phyloP scores from a whole-genome alignment of 2,329 filamentous ascomycete species.

The Verticillium isaacii region DNA sequence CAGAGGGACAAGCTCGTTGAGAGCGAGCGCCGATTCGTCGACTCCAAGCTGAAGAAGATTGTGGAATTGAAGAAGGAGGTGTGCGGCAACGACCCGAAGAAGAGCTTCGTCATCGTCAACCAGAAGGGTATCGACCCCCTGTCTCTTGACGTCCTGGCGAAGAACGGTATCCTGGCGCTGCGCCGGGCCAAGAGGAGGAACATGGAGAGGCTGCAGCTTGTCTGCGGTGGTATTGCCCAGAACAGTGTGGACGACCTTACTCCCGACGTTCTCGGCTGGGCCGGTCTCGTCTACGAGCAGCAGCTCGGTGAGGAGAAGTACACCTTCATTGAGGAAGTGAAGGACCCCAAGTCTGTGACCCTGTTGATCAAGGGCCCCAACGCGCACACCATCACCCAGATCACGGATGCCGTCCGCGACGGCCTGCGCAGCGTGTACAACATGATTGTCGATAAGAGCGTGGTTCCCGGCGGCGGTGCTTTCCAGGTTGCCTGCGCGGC shows the following conservation, averaged over 20 bases:
- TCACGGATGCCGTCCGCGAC: slow-evolving; percentile 93
- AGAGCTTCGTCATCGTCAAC: slow-evolving; percentile 97
- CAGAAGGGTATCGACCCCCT: slow-evolving; percentile 98
- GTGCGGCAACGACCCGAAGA: slow-evolving; percentile 87
- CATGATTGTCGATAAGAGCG: slow-evolving; percentile 96
- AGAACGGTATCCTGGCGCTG: slow-evolving; percentile 95
- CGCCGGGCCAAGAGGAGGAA: slow-evolving; percentile 95
- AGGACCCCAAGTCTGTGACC: slow-evolving; percentile 97
- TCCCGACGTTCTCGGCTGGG: slow-evolving; percentile 89
- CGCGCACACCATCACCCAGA: slow-evolving; percentile 91
- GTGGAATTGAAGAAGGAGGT: slow-evolving; percentile 97
- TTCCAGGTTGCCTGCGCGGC: slow-evolving; percentile 93
- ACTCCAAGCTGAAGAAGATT: slow-evolving; percentile 95
- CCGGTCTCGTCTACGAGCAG: slow-evolving; percentile 94
- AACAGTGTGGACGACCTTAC: slow-evolving; percentile 95
- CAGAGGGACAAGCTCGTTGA: slow-evolving; percentile 98
- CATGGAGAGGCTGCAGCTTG: slow-evolving; percentile 95
- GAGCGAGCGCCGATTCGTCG: slow-evolving; percentile 91
- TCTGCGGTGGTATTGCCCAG: slow-evolving; percentile 86
- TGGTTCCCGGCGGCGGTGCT: slow-evolving; percentile 89
- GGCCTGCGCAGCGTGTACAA: slow-evolving; percentile 97
- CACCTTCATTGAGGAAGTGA: slow-evolving; percentile 97
- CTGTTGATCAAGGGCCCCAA: slow-evolving; percentile 98
- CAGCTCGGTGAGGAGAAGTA: slow-evolving; percentile 98
- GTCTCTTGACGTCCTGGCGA: slow-evolving; percentile 90